Evolutionary conservation across 2,329 filamentous ascomycete genomes (phyloP).

Genomic region (Nothopassalora personata): DNA sequence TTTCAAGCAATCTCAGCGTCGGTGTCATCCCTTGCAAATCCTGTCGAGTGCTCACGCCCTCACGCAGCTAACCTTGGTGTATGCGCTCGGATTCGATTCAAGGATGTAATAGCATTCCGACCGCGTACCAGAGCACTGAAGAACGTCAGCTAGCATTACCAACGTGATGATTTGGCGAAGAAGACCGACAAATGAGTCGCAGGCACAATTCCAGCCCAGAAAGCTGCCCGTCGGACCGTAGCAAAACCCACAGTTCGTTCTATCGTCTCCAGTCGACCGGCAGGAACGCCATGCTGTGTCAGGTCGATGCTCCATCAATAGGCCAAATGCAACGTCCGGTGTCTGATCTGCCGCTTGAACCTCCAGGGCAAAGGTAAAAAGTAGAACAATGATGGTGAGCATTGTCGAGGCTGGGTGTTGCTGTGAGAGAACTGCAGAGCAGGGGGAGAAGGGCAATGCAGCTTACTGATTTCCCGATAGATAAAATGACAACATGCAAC

Average conservation of each 20-base stretch:
- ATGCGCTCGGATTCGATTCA: conserved; percentile 1
- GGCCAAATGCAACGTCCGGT: too few relatives aligned
- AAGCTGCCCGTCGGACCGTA: not conserved
- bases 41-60: not conserved
- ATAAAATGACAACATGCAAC: not conserved
- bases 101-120: conserved; percentile 8
- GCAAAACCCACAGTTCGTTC: not conserved
- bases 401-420: too few relatives aligned
- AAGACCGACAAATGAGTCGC: not conserved
- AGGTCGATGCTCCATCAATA: not conserved
- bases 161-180: not conserved
- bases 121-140: conserved; percentile 5
- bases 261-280: not conserved
- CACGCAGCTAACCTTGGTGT: conserved; percentile 5
- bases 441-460: not conserved
- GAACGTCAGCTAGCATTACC: not conserved
- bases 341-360: too few relatives aligned
- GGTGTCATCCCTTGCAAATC: too few relatives aligned
- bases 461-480: not conserved
- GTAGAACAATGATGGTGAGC: too few relatives aligned
- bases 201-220: not conserved
- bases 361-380: too few relatives aligned
- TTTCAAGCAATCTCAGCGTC: too few relatives aligned
- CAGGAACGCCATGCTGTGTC: not conserved
- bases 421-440: too few relatives aligned